Evolutionary conservation across 495 filamentous ascomycete genomes (phyloP), one percentile per base, ranked within the genome.

Genomic region (Ascodesmis nigricans): DNA sequence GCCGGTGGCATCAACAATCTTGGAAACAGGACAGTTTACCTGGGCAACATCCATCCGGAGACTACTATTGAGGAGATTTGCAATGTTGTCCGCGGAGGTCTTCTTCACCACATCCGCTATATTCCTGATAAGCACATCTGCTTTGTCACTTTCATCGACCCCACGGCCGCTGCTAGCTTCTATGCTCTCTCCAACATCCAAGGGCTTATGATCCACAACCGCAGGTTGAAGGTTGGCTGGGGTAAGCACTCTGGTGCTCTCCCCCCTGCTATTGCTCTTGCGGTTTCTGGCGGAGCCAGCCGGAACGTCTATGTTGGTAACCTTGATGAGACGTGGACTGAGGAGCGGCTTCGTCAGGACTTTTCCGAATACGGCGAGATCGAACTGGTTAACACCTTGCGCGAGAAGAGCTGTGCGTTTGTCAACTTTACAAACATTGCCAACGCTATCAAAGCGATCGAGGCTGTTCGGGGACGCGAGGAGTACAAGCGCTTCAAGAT

Each of bases 361-460:
- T 97, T 97, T 53, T 78, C 83, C 11, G 87, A 97, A 56, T 95
- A 80, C 45, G 87, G 87, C 41, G 87, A 97, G 60, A 95, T 95
- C 43, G 87, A 97, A 57, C 63, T 95, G 39, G 87, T 95, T 21
- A 97, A 97, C 60, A 75, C 90, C 10, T 60, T 97, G 31, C 74
- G 87, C 30, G 87, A 97, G 65, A 97, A 97, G 72, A 92, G 81
- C 59, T 95, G 87, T 55, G 87, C 87, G 0, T 97, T 97, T 49
- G 90, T 95, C 56, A 97, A 97, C 55, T 97, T 97, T 53, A 95
- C 87, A 48, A 95, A 97, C 59, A 97, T 97, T 46, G 87, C 87
- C 44, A 97, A 97, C 41, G 87, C 87, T 25, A 97, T 97, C 62
- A 97, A 97, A 56, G 90, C 87, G 3, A 97, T 97, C 42, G 87